These are phyloP conservation scores for Hylodesmum podocarpum DNA, from an alignment of 306 rosid genomes.

Conservation along the genomic window DNA sequence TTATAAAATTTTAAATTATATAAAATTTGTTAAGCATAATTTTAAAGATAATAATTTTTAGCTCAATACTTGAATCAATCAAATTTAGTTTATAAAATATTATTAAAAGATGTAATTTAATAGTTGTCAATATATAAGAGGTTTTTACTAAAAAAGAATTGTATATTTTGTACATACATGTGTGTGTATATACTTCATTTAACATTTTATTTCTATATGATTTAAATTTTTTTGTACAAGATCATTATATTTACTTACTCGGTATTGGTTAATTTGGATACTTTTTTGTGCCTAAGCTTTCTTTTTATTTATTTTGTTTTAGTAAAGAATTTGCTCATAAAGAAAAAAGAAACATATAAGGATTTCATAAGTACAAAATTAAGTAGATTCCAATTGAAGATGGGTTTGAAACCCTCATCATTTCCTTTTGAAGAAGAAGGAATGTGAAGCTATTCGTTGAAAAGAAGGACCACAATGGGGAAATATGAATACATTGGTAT, in stretches of 20 bases:
- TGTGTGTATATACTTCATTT: background rate
- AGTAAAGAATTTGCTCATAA: background rate
- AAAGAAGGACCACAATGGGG: conserved; percentile 44
- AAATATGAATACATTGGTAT: conserved; percentile 31
- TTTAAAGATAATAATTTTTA: too few relatives aligned
- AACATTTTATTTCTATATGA: background rate
- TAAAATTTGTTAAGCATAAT: too few relatives aligned
- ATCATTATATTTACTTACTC: background rate
- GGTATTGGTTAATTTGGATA: background rate
- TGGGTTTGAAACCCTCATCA: conserved; percentile 35
- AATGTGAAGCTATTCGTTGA: conserved; percentile 41
- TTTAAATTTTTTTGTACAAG: too few relatives aligned
- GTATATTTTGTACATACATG: too few relatives aligned
- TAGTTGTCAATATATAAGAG: too few relatives aligned
- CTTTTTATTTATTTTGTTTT: too few relatives aligned
- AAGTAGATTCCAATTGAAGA: conserved; percentile 15
- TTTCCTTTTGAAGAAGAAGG: conserved; percentile 46
- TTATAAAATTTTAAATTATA: too few relatives aligned
- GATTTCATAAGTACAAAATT: background rate
- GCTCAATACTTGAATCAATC: too few relatives aligned
- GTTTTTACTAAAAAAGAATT: too few relatives aligned
- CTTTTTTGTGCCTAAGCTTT: background rate
- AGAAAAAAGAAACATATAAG: background rate
- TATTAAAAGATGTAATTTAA: too few relatives aligned
- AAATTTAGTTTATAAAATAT: too few relatives aligned